Evolutionary conservation across 179 eudicot genomes (phyloP).

Genomic region (Amaranthus tricolor): DNA sequence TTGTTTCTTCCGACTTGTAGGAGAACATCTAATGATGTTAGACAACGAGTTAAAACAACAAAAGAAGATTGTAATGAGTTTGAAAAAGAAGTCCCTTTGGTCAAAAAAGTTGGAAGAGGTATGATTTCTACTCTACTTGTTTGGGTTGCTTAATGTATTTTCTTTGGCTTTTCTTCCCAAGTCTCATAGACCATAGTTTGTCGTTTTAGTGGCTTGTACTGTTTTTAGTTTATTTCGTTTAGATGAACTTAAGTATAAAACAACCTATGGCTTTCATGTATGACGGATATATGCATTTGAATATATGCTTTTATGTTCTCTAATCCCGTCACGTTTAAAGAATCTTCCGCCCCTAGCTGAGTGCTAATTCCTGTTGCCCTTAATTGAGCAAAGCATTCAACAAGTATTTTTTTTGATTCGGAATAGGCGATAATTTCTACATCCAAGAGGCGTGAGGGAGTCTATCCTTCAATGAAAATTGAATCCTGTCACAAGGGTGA

Average conservation of each 20-base stretch:
- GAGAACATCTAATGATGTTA: constrained; percentile 71
- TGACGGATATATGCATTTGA: neutral
- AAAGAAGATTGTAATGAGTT: constrained; percentile 72
- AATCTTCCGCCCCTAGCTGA: neutral
- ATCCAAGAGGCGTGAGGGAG: no score
- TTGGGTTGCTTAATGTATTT: neutral
- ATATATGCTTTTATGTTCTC: neutral
- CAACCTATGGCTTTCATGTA: neutral
- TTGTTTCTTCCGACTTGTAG: constrained; percentile 35
- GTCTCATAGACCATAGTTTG: neutral
- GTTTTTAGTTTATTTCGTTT: neutral
- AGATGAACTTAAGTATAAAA: neutral
- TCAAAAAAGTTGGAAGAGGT: constrained; percentile 89
- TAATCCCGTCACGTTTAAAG: neutral
- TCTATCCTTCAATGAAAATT: no score
- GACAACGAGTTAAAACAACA: constrained; percentile 83
- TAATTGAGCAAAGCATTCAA: neutral
- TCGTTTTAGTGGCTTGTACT: neutral
- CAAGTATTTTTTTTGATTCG: no score
- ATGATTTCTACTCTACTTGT: constrained; percentile 17
- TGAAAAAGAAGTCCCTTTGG: constrained; percentile 95
- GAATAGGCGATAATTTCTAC: no score
- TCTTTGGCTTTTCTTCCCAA: neutral
- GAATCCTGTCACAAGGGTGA: no score
- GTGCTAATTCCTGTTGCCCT: neutral